Base-by-base conservation (phyloP, 192 early-diverging fungal genomes). In the Lobulomyces angularis region DNA sequence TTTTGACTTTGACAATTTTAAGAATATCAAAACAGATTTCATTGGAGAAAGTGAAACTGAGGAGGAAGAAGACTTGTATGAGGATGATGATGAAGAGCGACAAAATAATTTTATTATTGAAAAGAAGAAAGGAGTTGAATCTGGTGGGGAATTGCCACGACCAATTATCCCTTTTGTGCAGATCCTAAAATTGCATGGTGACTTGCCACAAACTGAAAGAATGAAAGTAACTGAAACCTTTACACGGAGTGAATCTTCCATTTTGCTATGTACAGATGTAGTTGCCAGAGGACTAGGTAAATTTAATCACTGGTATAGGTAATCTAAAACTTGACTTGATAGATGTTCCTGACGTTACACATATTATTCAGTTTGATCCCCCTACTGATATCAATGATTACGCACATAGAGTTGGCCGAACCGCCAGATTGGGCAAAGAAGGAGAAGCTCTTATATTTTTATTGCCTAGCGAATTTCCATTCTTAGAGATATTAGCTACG, bases 271-370 rank as follows among this genome's bases (percentile, higher is more conserved):
- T 43, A 99, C 95, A 1, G 92, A 96, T 61, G 90, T 99, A 2
- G 89, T 92, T 1, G 92, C 95, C 2, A 84, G 95, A 58, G 95
- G 95, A 24, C 69, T 99, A n/a, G n/a, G n/a, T n/a, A n/a, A n/a
- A n/a, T n/a, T n/a, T n/a, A n/a, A n/a, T n/a, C n/a, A n/a, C n/a
- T n/a, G n/a, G n/a, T n/a, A n/a, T n/a, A n/a, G n/a, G n/a, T n/a
- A n/a, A n/a, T n/a, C n/a, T n/a, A n/a, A n/a, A n/a, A n/a, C n/a
- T n/a, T n/a, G n/a, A n/a, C n/a, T n/a, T n/a, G n/a, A n/a, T n/a
- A 31, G 95, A 99, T 77, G 58, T 99, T 34, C 89, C 92, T 18
- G 82, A 95, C 55, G 86, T 97, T 17, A 70, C 75, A 19, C 71
- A 70, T 33, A 88, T 99, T 53, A 67, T 99, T 30, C 95, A 99